A percentile compares a stretch with the other conserved stretches of the same genome.
Conservation (phyloP, 768 basidiomycete species). For the Kwoniella europaea region DNA sequence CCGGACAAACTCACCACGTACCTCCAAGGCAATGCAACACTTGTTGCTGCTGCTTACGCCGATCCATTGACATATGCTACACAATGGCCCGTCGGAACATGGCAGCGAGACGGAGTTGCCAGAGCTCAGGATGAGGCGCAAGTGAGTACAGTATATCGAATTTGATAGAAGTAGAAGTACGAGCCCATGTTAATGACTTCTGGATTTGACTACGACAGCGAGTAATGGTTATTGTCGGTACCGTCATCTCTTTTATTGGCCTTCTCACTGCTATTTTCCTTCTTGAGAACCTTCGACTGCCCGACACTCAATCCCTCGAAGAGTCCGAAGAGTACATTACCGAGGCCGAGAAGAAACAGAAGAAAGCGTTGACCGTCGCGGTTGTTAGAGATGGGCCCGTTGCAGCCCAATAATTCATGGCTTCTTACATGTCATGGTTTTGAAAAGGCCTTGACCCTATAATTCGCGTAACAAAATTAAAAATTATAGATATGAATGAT, state of each 20-base stretch:
- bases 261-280: slow-evolving; percentile 35
- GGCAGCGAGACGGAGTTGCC: slow-evolving; percentile 45
- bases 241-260: slow-evolving; percentile 27
- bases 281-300: slow-evolving; percentile 35
- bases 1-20: slow-evolving; percentile 43
- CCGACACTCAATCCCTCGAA: slow-evolving; percentile 41
- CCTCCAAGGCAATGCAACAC: slow-evolving; percentile 40
- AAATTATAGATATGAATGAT: too few species aligned
- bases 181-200: too few species aligned
- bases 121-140: slow-evolving; percentile 57
- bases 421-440: too few species aligned
- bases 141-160: slow-evolving; percentile 20
- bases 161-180: background rate
- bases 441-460: too few species aligned
- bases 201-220: slow-evolving; percentile 19
- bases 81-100: slow-evolving; percentile 38
- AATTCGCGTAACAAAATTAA: too few species aligned
- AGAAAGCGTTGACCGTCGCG: slow-evolving; percentile 10
- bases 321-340: slow-evolving; percentile 28
- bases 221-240: slow-evolving; percentile 45
- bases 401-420: slow-evolving; percentile 4
- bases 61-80: slow-evolving; percentile 49
- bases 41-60: slow-evolving; percentile 45
- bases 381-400: slow-evolving; percentile 11
- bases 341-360: slow-evolving; percentile 20